Percentiles rank a stretch among this genome's conserved stretches.
Conservation (phyloP, 225 moss, liverwort and hornwort genomes). For the Ulota crispa region DNA sequence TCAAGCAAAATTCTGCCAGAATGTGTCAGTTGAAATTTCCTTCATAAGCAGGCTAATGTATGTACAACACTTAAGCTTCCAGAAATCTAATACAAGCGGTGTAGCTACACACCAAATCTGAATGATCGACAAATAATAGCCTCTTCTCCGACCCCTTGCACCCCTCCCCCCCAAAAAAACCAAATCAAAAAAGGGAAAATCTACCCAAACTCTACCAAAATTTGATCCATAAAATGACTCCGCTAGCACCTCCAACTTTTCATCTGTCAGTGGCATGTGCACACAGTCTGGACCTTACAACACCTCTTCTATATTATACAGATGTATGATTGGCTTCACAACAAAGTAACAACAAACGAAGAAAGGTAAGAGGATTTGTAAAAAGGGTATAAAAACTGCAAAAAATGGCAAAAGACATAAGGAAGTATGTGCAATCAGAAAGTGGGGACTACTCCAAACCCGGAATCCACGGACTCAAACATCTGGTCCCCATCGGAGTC, state of each 20-base stretch:
- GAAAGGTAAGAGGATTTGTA: background rate
- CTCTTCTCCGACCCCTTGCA: no score
- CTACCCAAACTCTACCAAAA: constrained; percentile 21
- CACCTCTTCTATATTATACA: constrained; percentile 37
- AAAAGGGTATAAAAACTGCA: no score
- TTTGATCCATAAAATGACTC: background rate
- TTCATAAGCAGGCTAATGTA: background rate
- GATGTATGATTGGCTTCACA: background rate
- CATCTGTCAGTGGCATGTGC: constrained; percentile 10
- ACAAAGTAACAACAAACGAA: background rate
- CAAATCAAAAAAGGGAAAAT: background rate
- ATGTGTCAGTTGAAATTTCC: background rate
- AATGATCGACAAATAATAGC: background rate
- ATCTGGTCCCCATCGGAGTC: constrained; percentile 62
- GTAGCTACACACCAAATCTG: background rate
- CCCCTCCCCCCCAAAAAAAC: background rate
- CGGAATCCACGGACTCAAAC: constrained; percentile 34
- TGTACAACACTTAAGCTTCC: background rate
- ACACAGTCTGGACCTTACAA: no score
- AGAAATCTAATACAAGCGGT: background rate
- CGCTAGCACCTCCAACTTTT: constrained; percentile 11
- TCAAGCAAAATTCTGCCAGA: no score
- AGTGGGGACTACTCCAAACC: constrained; percentile 72
- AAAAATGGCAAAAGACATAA: no score
- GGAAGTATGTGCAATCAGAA: constrained; percentile 14